Base-by-base conservation (phyloP, 768 basidiomycete genomes). In the Brasilioporus rufonigricans region DNA sequence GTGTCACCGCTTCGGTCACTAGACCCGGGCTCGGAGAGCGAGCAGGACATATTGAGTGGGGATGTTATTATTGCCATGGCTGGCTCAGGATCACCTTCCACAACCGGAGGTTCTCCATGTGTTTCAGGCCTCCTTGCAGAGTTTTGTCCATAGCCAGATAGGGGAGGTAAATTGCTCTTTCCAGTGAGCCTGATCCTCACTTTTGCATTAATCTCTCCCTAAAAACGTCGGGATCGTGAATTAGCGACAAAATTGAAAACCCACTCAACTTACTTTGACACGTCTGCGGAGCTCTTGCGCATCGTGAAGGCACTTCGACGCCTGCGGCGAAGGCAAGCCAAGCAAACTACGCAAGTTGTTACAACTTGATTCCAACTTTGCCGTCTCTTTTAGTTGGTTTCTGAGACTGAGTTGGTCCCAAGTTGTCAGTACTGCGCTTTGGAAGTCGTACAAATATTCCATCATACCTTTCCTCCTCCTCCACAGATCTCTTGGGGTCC, bases 181-280 rank as follows among this genome's bases (percentile, higher is more conserved):
- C 48, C 50, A 11, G 6, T 32, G 11, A 61, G 26, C 38, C 36
- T 49, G 21, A 26, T 35, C 43, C 55, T 58, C 23, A 44, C 0
- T 44, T 55, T 52, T 14, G n/a, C 18, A 6, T 33, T 24, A 0
- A 64, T 53, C n/a, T 51, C 39, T 11, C 29, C 43, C 62, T 65
- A 11, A 7, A 23, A 19, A 21, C 16, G 19, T 62, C 45, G 40
- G 29, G 14, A 24, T n/a, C n/a, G n/a, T 21, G n/a, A 45, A 23
- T 21, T 29, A 4, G 27, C 12, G 12, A 46, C 9, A 23, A 21
- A 53, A 16, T 8, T n/a, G 5, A 1, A 1, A 14, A 33, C 3
- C 11, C 23, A n/a, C 31, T 23, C 12, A 4, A 39, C 51, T 38
- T 14, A 52, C 62, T 10, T 24, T 58, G 14, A 62, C 27, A 11